Base-by-base conservation (phyloP, 768 basidiomycete species). In the Termitomyces sp. region DNA sequence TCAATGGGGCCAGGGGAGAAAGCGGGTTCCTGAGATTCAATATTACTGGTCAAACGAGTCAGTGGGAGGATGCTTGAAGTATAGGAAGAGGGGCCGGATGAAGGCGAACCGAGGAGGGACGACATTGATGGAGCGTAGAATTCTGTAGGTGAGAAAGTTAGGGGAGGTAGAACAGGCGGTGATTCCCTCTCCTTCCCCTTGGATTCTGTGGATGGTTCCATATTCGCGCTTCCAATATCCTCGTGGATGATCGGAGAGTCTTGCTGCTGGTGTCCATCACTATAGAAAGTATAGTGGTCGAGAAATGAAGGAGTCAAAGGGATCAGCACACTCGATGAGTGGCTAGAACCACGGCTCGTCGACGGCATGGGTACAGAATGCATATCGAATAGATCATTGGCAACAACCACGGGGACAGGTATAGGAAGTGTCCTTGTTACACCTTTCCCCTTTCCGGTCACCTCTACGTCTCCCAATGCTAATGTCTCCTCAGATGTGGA, bases 131-230 rank as follows among this genome's bases (percentile, higher is more conserved):
- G 69, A 32, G 67, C 83, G 55, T 73, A 75, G 63, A 89, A 77
- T 59, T 79, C 78, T 40, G 87, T 75, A 35, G 83, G 77, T 55
- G 83, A 78, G 67, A 92, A 86, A 36, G 80, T 75, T 61, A 90
- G 77, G 63, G 89, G 88, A 61, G 90, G 88, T 62, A 90, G 79
- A 69, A 78, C 78, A 60, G 89, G 86, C 50, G 87, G 83, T 61
- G 69, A 78, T 75, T 78, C 86, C 73, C 82, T 89, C 67, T 80
- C 85, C 75, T 88, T 91, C 33, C 81, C 82, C 69, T 83, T 83
- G 59, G 73, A 68, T 8, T 61, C 46, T 58, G 38, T 16, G 64
- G 63, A 53, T 59, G 58, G 16, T 57, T 63, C 57, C 62, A 66
- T 39, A 22, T 18, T 60, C 22, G 53, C 20, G 44, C 52, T 38